Percentiles rank a stretch among this genome's conserved stretches.
These are phyloP conservation scores for Ensete ventricosum DNA, from an alignment of 176 grass and related monocot species.

Conservation along the genomic window DNA sequence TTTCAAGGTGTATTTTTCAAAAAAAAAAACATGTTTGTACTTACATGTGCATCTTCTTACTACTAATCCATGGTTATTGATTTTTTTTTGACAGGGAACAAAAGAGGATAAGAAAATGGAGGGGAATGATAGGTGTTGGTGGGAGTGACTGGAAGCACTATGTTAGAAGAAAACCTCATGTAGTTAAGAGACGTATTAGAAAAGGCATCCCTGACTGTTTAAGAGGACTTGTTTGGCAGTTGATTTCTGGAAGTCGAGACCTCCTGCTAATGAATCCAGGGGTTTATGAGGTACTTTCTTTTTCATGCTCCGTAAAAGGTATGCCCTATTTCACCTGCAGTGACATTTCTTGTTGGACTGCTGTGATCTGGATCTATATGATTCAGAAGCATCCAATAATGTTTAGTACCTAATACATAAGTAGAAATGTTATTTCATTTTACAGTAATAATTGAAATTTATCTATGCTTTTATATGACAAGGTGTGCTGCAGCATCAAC, in stretches of 20 bases:
- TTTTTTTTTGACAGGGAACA: conserved; percentile 51
- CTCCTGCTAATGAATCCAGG: conserved; percentile 82
- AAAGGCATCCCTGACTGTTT: conserved; percentile 98
- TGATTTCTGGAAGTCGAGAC: conserved; percentile 93
- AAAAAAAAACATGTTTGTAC: neutral
- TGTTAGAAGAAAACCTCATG: conserved; percentile 78
- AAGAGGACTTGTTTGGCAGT: conserved; percentile 91
- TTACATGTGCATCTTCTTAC: neutral
- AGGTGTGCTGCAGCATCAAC: too few relatives aligned
- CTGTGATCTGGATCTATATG: neutral
- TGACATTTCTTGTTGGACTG: neutral
- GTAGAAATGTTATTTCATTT: neutral
- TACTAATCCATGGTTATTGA: conserved; percentile 14
- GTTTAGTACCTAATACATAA: neutral
- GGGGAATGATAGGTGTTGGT: conserved; percentile 96
- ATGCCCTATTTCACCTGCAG: neutral
- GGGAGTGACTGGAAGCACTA: conserved; percentile 91
- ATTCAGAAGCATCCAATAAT: neutral
- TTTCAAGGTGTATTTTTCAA: neutral
- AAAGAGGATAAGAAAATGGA: conserved; percentile 87
- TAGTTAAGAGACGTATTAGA: conserved; percentile 80
- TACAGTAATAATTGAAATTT: neutral
- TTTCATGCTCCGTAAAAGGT: neutral
- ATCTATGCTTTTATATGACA: neutral
- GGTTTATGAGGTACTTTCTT: conserved; percentile 73